Percentiles rank a stretch among this genome's conserved stretches.
phyloP scores from a whole-genome alignment of 352 stramenopile genomes.

The Poterioochromonas sp. region DNA sequence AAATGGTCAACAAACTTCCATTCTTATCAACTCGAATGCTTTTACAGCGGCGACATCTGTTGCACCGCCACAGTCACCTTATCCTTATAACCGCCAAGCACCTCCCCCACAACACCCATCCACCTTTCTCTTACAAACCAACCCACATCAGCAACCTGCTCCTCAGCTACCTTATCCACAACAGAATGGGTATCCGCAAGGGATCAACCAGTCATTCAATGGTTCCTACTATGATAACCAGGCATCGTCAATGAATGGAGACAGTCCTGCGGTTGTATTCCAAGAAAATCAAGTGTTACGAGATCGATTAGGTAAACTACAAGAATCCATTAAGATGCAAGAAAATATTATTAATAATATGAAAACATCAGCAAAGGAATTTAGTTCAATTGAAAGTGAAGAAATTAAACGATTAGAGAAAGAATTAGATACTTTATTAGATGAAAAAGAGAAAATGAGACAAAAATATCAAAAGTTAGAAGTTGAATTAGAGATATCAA shows the following conservation, averaged over 20 bases:
- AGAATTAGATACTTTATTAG: neutral
- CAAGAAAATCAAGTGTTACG: neutral
- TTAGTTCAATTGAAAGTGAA: neutral
- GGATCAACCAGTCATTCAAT: no score
- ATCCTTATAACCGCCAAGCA: no score
- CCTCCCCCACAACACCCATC: no score
- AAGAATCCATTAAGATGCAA: neutral
- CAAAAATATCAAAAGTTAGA: neutral
- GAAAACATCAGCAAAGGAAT: neutral
- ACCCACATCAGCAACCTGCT: no score
- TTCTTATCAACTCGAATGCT: neutral
- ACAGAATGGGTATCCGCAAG: no score
- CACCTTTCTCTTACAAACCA: no score
- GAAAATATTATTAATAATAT: neutral
- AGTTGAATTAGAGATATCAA: neutral
- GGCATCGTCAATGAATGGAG: no score
- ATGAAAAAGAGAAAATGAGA: slow-evolving; percentile 8
- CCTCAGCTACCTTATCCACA: no score
- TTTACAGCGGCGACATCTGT: neutral
- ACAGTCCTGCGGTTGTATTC: neutral
- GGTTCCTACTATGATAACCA: no score
- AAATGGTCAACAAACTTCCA: slow-evolving; percentile 13
- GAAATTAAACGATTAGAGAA: slow-evolving; percentile 2
- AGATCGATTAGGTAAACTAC: neutral
- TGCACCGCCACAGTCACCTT: no score